Base-by-base conservation (phyloP, 1,284 basidiomycete genomes). In the Grifola frondosa region DNA sequence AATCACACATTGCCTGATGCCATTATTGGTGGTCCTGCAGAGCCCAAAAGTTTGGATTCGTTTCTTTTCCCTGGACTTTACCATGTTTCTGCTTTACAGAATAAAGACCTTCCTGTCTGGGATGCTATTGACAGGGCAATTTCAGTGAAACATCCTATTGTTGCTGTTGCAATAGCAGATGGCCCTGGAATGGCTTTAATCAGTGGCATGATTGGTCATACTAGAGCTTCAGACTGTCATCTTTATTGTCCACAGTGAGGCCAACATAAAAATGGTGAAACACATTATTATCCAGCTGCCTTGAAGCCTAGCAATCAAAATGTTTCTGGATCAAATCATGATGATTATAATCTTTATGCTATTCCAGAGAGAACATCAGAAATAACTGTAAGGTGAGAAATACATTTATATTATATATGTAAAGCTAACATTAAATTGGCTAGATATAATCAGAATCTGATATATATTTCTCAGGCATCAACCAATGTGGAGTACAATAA, bases 171-270 rank as follows among this genome's bases (percentile, higher is more conserved):
- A 4, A 39, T 37, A 11, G 58, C 59, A 1, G 50, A 56, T 42
- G 45, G 39, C 12, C 53, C 30, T 37, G 62, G 46, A n/a, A 45
- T 64, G 48, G 36, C 53, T 5, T 37, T 51, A 19, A 24, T 69
- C 3, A 56, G 56, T 50, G 67, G 68, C 1, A 33, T 46, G n/a
- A 62, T 66, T 29, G 63, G 65, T 5, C 65, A 67, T 44, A 50
- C 44, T 38, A 67, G 67, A 2, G 37, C 34, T 9, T 35, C 52
- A 35, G 63, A 58, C 7, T 72, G 70, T 46, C 54, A 57, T 1
- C 15, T 64, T 0, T 53, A 54, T 23, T 71, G 68, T 50, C 17
- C 36, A 12, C 46, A 61, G 22, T 48, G 41, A 38, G 67, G 68
- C 13, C 53, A 61, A 3, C 64, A 60, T 28, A 67, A 69, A 49